These are phyloP conservation scores for Athelia sp. DNA, from an alignment of 1,284 basidiomycete genomes.

Conservation along the genomic window DNA sequence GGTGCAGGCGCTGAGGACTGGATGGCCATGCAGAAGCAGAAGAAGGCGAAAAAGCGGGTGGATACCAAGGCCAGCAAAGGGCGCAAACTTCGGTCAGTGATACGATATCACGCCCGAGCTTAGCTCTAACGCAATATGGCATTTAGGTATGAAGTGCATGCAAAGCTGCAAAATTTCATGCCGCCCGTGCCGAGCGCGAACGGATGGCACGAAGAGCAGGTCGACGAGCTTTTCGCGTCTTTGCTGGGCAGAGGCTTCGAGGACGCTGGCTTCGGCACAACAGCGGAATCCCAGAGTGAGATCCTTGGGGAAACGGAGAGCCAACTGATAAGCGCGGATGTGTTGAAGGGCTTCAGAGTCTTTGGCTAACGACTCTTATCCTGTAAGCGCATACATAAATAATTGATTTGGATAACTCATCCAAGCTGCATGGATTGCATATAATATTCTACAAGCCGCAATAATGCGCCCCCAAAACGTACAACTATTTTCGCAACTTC, in stretches of 20 bases:
- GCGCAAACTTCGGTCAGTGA: conserved; percentile 68
- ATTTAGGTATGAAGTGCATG: conserved; percentile 84
- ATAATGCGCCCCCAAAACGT: no score
- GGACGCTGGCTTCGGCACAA: conserved; percentile 18
- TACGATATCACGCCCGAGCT: not conserved
- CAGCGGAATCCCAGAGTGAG: conserved; percentile 2
- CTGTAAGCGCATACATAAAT: no score
- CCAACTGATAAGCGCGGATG: conserved; percentile 7
- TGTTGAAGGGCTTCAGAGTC: no score
- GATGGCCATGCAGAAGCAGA: conserved; percentile 61
- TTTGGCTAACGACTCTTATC: no score
- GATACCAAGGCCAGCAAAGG: conserved; percentile 96
- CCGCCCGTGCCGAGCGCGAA: conserved; percentile 67
- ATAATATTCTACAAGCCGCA: no score
- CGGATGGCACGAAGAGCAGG: conserved; percentile 89
- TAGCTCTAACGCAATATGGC: not conserved
- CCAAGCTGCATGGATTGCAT: no score
- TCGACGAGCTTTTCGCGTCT: conserved; percentile 87
- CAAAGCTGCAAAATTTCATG: conserved; percentile 93
- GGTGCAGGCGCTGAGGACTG: conserved; percentile 49
- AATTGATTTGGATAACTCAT: no score
- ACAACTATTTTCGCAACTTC: no score
- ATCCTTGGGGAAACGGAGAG: conserved; percentile 16
- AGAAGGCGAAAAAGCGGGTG: conserved; percentile 75
- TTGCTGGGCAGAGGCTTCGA: conserved; percentile 72